These are phyloP conservation scores for Coprinopsis marcescibilis DNA, from an alignment of 768 basidiomycete species.

Conservation along the genomic window DNA sequence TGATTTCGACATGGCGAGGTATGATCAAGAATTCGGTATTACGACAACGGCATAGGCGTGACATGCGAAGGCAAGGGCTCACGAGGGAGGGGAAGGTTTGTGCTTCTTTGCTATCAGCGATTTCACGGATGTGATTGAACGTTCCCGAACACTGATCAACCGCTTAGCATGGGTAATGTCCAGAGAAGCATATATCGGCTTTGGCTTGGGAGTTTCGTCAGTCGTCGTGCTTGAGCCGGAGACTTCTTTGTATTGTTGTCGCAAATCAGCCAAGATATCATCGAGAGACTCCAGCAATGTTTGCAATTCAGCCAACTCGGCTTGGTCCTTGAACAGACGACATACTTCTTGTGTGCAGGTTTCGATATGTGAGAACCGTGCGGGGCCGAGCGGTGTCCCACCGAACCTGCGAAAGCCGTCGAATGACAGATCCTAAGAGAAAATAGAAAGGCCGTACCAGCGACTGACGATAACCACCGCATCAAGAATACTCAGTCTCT, in stretches of 20 bases:
- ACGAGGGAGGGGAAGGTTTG: not conserved
- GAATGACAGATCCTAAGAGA: not conserved
- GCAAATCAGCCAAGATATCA: conserved; percentile 50
- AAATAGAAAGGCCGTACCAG: conserved; percentile 42
- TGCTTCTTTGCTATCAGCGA: conserved; percentile 40
- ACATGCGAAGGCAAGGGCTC: too few species aligned
- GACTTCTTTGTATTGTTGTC: conserved; percentile 32
- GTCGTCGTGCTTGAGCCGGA: not conserved
- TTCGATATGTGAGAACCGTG: conserved; percentile 72
- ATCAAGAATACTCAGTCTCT: conserved; percentile 63
- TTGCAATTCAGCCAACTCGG: conserved; percentile 62
- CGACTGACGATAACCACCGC: conserved; percentile 76
- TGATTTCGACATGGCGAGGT: too few species aligned
- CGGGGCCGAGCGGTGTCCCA: conserved; percentile 73
- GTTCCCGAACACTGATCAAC: conserved; percentile 64
- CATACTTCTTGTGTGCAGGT: conserved; percentile 72
- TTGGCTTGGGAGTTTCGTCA: conserved; percentile 8
- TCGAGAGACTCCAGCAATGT: conserved; percentile 56
- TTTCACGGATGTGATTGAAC: conserved; percentile 59
- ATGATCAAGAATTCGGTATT: too few species aligned
- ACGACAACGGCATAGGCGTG: too few species aligned
- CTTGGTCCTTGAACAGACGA: conserved; percentile 55
- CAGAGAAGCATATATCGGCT: conserved; percentile 45
- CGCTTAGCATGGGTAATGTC: conserved; percentile 63
- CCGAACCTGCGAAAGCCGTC: conserved; percentile 56